Base-by-base conservation (phyloP, 1,284 basidiomycete genomes). In the Ceraceosorus guamensis region DNA sequence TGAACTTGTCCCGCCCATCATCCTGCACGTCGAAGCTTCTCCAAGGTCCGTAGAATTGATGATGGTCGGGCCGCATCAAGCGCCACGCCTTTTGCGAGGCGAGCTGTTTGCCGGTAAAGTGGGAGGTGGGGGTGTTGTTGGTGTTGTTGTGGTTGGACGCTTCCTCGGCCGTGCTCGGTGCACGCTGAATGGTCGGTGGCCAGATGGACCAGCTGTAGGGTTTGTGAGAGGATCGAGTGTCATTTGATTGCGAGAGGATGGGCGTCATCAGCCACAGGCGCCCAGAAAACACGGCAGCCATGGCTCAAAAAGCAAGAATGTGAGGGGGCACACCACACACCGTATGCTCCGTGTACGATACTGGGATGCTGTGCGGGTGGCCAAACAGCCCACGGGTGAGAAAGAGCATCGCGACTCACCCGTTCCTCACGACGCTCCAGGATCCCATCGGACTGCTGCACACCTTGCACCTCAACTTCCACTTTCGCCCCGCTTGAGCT, bases 391-490 rank as follows among this genome's bases (percentile, higher is more conserved):
- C n/a, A n/a, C n/a, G n/a, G n/a, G n/a, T n/a, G n/a, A n/a, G n/a
- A n/a, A n/a, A n/a, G n/a, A n/a, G n/a, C 10, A 16, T 31, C 34
- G 3, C 33, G 30, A 60, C 57, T 60, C 60, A 62, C 55, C 68
- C 60, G 44, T 58, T 56, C 57, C 65, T 66, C 44, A 47, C 59
- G 18, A 57, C 56, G 48, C 62, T 70, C 66, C 67, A 71, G 24
- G 55, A 56, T 8, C 69, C 69, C 61, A 71, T 63, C 5, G 68
- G 68, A 11, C 63, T 68, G 37, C 69, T 68, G 55, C 69, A 71
- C n/a, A 60, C 44, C 13, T 56, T 50, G 53, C 69, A 71, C 31
- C 69, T 59, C 41, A 71, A 33, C 53, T 68, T 71, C 60, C 57
- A 71, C 57, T 71, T 71, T 4, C 63, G 53, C 6, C 61, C 68